These are phyloP conservation scores for Rhododendron griersonianum DNA, from an alignment of 148 eudicot genomes.

Conservation along the genomic window DNA sequence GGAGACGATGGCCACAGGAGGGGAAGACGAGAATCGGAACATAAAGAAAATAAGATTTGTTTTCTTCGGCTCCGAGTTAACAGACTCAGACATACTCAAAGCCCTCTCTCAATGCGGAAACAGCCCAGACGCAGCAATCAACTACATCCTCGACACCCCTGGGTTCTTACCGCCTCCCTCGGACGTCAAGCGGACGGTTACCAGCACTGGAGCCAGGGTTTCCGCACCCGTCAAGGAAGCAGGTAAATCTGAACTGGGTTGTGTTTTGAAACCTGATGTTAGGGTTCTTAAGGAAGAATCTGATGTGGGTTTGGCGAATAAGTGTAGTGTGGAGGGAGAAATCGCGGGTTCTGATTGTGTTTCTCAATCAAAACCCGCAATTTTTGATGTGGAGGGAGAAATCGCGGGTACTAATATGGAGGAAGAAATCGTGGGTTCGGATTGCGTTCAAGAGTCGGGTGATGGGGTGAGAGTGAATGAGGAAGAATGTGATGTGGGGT, in stretches of 20 bases:
- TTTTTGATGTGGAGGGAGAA: conserved; percentile 11
- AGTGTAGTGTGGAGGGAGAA: neutral
- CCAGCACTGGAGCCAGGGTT: conserved; percentile 41
- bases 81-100: conserved; percentile 12
- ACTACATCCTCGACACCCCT: conserved; percentile 19
- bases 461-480: neutral
- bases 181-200: conserved; percentile 25
- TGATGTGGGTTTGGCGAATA: conserved; percentile 8
- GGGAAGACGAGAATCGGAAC: conserved; percentile 7
- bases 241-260: neutral
- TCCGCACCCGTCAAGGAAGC: conserved; percentile 13
- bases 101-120: conserved; percentile 18
- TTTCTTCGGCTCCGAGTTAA: neutral
- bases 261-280: neutral
- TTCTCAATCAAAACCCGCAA: neutral
- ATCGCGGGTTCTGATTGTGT: neutral
- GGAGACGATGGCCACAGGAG: conserved; percentile 1
- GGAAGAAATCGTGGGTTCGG: conserved; percentile 12
- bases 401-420: conserved; percentile 4
- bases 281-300: conserved; percentile 13
- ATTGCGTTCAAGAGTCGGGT: neutral
- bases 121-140: conserved; percentile 20
- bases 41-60: conserved; percentile 12
- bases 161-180: neutral
- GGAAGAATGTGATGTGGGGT: neutral